Evolutionary conservation across 768 basidiomycete species (phyloP).

Genomic region (Suillus fuscotomentosus): DNA sequence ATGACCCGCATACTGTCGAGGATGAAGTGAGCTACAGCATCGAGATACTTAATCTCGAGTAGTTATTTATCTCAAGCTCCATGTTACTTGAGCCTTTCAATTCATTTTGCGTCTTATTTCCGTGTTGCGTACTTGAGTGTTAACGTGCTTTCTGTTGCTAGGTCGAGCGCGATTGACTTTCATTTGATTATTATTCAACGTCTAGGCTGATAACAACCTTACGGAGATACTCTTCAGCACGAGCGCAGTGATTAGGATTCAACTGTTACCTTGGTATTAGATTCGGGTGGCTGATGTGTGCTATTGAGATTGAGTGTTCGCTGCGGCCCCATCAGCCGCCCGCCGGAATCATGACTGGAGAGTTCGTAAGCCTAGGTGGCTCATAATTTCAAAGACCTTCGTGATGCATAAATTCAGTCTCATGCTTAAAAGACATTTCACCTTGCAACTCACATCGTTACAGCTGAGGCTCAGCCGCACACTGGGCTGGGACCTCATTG

Average conservation of each 20-base stretch:
- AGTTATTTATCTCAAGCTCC: neutral
- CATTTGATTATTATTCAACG: too few relatives aligned
- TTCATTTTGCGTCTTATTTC: neutral
- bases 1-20: neutral
- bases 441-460: neutral
- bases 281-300: too few relatives aligned
- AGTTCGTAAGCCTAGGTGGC: neutral
- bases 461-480: neutral
- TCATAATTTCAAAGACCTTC: neutral
- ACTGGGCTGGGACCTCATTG: neutral
- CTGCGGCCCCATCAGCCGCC: too few relatives aligned
- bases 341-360: too few relatives aligned
- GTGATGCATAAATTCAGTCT: neutral
- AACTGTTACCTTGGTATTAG: too few relatives aligned
- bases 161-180: too few relatives aligned
- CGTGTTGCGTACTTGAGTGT: too few relatives aligned
- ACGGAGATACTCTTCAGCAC: too few relatives aligned
- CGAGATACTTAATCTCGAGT: neutral
- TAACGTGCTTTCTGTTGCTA: too few relatives aligned
- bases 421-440: neutral
- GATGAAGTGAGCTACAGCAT: neutral
- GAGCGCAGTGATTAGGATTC: too few relatives aligned
- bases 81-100: neutral
- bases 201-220: too few relatives aligned
- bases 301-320: too few relatives aligned